Evolutionary conservation across 2,329 filamentous ascomycete species (phyloP), one percentile per base, ranked within the genome.

Genomic region (Drechmeria coniospora): DNA sequence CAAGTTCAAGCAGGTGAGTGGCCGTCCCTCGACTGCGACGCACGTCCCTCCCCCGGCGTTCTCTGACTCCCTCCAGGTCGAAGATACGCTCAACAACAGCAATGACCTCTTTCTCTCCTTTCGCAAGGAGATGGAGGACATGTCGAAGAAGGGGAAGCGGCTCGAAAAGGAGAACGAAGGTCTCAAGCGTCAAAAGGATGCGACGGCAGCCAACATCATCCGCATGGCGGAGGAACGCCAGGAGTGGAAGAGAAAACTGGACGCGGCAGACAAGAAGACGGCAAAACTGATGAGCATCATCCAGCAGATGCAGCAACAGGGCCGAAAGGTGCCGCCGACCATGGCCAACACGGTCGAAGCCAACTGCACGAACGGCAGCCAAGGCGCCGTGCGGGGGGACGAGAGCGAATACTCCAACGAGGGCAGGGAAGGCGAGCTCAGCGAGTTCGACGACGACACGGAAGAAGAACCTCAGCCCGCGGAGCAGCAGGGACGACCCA

Each of bases 91-190:
- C 28, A 95, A 94, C 57, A 95, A 94, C 51, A 93, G 83, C 55
- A 95, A 95, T 59, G 90, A 95, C 50, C 63, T 95, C 29, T 95
- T 95, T 54, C 63, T 94, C 40, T 94, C 90, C 1, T 95, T 95
- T 57, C 74, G 87, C 30, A 94, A 93, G 59, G 90, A 95, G 56
- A 95, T 95, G 86, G 90, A 95, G 56, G 90, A 95, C 47, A 95
- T 95, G 86, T 93, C 86, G 1, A 94, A 94, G 61, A 95, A 95
- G 61, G 93, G 87, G 5, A 94, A 94, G 56, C 77, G 84, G 15
- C 63, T 98, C 29, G 90, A 98, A 53, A 93, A 93, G 56, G 90
- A 98, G 47, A 95, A 98, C 45, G 78, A 90, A 42, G 78, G 72
- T 12, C 68, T 93, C 28, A 92, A 83, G 39, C 74, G 87, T 31